phyloP scores from a whole-genome alignment of 148 eudicot species.

The Pharnaceum exiguum region DNA sequence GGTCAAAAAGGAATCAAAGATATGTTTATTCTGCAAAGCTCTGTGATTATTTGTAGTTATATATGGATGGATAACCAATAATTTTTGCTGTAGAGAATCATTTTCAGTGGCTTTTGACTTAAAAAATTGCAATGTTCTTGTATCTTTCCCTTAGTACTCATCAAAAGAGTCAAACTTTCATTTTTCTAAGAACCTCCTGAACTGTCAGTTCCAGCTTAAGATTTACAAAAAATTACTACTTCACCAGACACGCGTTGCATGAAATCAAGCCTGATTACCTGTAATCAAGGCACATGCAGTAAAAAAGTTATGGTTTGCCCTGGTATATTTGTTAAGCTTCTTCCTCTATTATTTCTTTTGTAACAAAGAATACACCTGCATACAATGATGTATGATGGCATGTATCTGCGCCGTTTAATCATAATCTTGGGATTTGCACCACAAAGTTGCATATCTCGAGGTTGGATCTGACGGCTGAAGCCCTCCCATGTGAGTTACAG shows the following conservation, averaged over 20 bases:
- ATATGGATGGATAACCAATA: neutral
- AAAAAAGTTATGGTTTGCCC: neutral
- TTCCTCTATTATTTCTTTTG: too few relatives aligned
- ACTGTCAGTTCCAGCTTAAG: constrained; percentile 7
- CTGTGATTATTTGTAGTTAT: neutral
- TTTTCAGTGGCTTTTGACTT: neutral
- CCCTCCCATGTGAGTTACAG: neutral
- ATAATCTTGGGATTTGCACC: neutral
- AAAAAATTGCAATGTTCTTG: neutral
- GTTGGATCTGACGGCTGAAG: constrained; percentile 9
- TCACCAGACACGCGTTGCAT: constrained; percentile 8
- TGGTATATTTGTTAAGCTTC: neutral
- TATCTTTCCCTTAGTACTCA: constrained; percentile 17
- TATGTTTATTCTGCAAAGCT: neutral
- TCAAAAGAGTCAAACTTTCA: constrained; percentile 14
- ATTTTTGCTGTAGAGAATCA: neutral
- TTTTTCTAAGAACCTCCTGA: neutral
- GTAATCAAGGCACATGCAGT: constrained; percentile 13
- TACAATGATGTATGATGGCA: neutral
- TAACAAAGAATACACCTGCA: neutral
- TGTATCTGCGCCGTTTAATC: neutral
- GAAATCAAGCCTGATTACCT: neutral
- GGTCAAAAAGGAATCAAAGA: constrained; percentile 16
- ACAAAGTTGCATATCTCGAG: neutral
- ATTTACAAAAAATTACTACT: constrained; percentile 5